Evolutionary conservation across 2,329 filamentous ascomycete genomes (phyloP), one percentile per base, ranked within the genome.

Genomic region (Aureobasidium sp.): DNA sequence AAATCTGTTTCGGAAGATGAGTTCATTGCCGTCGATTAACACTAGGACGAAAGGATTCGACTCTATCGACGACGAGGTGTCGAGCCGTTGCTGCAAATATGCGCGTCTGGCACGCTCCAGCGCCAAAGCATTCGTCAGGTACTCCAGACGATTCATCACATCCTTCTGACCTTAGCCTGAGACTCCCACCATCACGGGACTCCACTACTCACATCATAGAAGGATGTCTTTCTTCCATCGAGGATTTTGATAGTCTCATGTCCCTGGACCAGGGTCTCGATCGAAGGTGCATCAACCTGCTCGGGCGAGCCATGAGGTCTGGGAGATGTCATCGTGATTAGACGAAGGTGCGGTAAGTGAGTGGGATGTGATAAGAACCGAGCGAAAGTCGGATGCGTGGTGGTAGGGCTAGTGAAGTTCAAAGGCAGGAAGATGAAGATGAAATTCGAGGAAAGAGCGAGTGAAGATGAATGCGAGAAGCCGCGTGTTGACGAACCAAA

Each of bases 21-120:
- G 84, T 53, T 80, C 81, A 68, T 86, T 81, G 21, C 83, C 84
- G 62, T 87, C 84, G 21, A 87, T 74, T 1, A 87, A 72, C 17
- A 86, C 79, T 3, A 86, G 73, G 3, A 82, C 79, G 65, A 84
- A 86, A 0, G 82, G 78, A 62, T 82, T 80, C 25, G 21, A 25
- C 10, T 17, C 19, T 31, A 21, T 13, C 2, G 2, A 15, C n/a
- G 2, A 15, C 13, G 3, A 23, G 2, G 25, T 6, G 10, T n/a
- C 43, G 43, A 49, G 21, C 17, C 40, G 23, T 23, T 40, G 19
- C 15, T 38, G 19, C 40, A 60, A 27, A 25, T 13, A 21, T 29
- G 27, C 40, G 35, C 57, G 27, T 29, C 49, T 17, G 17, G 42
- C 23, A 25, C 60, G 51, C 25, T 61, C 60, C 27, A 57, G 10